phyloP scores from a whole-genome alignment of 2,329 filamentous ascomycete species.

The Scopulariopsis brevicaulis region DNA sequence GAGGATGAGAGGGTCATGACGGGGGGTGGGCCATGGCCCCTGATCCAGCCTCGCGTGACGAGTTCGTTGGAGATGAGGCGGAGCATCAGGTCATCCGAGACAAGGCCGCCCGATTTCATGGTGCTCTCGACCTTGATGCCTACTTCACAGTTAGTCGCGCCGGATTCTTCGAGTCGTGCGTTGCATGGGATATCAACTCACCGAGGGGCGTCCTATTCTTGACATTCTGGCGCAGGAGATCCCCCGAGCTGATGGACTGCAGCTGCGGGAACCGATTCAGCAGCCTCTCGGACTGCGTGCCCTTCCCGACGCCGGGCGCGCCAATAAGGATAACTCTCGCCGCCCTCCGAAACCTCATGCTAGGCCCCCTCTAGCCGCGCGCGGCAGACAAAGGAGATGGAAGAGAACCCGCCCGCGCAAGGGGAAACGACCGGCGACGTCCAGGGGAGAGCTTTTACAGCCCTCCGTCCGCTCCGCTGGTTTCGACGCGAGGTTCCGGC shows the following conservation, averaged over 20 bases:
- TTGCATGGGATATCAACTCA: slow-evolving; percentile 25
- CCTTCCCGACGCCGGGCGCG: slow-evolving; percentile 94
- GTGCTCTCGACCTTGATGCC: slow-evolving; percentile 83
- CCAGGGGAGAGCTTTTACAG: background rate
- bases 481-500: background rate
- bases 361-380: background rate
- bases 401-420: background rate
- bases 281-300: slow-evolving; percentile 85
- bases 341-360: slow-evolving; percentile 62
- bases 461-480: background rate
- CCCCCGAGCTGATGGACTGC: slow-evolving; percentile 85
- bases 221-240: slow-evolving; percentile 87
- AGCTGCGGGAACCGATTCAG: slow-evolving; percentile 80
- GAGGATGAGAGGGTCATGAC: slow-evolving; percentile 39
- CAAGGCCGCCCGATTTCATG: slow-evolving; percentile 82
- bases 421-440: background rate
- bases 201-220: slow-evolving; percentile 76
- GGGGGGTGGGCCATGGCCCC: slow-evolving; percentile 29
- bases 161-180: slow-evolving; percentile 1
- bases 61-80: slow-evolving; percentile 88
- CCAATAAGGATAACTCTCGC: slow-evolving; percentile 92
- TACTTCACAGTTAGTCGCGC: slow-evolving; percentile 21
- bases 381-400: background rate
- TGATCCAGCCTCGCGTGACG: slow-evolving; percentile 73
- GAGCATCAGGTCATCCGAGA: slow-evolving; percentile 83